phyloP scores from a whole-genome alignment of 2,329 filamentous ascomycete genomes.

The Colletotrichum endophyticum region DNA sequence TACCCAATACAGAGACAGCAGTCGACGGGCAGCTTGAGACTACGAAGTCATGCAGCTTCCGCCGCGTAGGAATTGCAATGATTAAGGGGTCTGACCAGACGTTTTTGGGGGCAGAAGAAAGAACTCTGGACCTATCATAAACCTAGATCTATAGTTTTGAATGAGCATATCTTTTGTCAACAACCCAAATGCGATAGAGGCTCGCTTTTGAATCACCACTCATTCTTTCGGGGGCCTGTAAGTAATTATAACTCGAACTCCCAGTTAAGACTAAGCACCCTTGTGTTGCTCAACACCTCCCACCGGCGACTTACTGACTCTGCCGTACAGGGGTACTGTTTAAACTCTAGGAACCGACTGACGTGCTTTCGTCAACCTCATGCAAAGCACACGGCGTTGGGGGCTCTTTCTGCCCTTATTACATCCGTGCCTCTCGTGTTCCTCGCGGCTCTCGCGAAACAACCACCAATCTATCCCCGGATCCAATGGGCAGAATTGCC shows the following conservation, averaged over 20 bases:
- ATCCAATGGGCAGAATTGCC: neutral
- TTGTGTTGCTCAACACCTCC: neutral
- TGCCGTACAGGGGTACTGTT: neutral
- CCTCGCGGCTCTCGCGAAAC: neutral
- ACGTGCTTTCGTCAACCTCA: neutral
- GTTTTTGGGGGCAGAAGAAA: neutral
- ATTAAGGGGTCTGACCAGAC: neutral
- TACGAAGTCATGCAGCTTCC: neutral
- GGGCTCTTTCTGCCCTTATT: neutral
- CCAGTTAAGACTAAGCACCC: neutral
- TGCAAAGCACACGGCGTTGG: neutral
- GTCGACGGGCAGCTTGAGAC: neutral
- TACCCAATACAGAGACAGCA: accelerated
- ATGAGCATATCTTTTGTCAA: too few relatives aligned
- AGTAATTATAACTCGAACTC: neutral
- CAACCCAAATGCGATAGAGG: too few relatives aligned
- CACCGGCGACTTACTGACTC: neutral
- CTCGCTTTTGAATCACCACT: neutral
- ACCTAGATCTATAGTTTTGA: neutral
- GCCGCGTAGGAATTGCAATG: neutral
- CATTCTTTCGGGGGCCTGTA: accelerated
- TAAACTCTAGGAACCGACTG: neutral
- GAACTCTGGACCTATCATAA: neutral
- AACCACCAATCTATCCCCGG: neutral
- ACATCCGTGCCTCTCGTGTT: neutral